phyloP scores from a whole-genome alignment of 441 rosid genomes.

The Erodium moschatum region DNA sequence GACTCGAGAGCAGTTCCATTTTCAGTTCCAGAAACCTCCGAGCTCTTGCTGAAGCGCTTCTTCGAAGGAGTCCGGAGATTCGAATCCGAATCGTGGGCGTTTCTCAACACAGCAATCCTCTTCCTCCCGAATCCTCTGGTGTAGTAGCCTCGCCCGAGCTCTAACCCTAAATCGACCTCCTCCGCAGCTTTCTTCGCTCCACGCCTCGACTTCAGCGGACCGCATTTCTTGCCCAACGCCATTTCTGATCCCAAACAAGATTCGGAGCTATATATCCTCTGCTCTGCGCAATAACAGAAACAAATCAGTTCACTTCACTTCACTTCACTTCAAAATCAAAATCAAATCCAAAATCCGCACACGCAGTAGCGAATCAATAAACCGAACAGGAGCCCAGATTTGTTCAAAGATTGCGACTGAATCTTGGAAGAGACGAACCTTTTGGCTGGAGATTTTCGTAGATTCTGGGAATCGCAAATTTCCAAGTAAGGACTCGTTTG shows the following conservation, averaged over 20 bases:
- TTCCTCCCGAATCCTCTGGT: slow-evolving; percentile 61
- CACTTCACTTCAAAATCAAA: too few relatives aligned
- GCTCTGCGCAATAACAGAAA: too few relatives aligned
- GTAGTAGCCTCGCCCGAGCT: slow-evolving; percentile 40
- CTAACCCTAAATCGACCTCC: slow-evolving; percentile 17
- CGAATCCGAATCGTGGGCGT: slow-evolving; percentile 21
- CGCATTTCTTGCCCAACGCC: slow-evolving; percentile 34
- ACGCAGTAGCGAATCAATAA: too few relatives aligned
- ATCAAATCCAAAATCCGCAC: too few relatives aligned
- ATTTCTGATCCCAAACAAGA: slow-evolving; percentile 14
- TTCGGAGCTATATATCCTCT: too few relatives aligned
- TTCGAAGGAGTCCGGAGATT: slow-evolving; percentile 30
- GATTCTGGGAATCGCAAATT: too few relatives aligned
- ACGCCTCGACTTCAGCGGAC: slow-evolving; percentile 29
- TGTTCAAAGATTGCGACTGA: too few relatives aligned
- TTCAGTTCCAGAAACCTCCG: neutral
- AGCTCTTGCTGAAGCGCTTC: slow-evolving; percentile 38
- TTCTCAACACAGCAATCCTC: slow-evolving; percentile 44
- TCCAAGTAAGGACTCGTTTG: too few relatives aligned
- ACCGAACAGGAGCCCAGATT: too few relatives aligned
- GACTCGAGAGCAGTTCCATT: slow-evolving; percentile 43
- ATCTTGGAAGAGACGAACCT: too few relatives aligned
- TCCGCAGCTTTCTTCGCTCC: slow-evolving; percentile 1
- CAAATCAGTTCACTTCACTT: too few relatives aligned
- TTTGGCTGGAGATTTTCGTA: too few relatives aligned